Base-by-base conservation (phyloP, 176 grass and related monocot genomes). In the Bothriochloa decipiens region DNA sequence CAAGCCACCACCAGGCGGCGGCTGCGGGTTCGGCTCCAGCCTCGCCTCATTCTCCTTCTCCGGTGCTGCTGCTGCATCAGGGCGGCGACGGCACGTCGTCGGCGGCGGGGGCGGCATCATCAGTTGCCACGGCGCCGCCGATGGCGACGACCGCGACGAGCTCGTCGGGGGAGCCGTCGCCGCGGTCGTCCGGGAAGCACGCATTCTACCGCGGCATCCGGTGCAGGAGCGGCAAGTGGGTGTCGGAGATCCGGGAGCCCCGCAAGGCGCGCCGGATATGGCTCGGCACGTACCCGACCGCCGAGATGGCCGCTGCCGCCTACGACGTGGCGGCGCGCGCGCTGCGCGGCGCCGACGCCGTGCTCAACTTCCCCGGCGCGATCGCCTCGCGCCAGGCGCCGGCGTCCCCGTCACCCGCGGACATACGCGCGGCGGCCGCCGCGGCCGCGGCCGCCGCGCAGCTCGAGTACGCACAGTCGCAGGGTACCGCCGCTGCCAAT, bases 181-280 rank as follows among this genome's bases (percentile, higher is more conserved):
- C 84, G 70, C 84, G 85, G 50, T 80, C 90, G 49, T 78, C 83
- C 3, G 87, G 92, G 65, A 92, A 82, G 81, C 88, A 94, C 81
- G 85, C 76, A 14, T 89, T 67, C 63, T 97, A 97, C 89, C 95
- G 95, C 47, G 95, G 95, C 72, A 88, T 97, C 81, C 91, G 95
- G 23, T 86, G 87, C 84, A 53, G 95, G 78, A 95, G 91, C 89
- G 92, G 95, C 66, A 97, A 97, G 88, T 97, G 95, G 95, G 95
- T 97, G 65, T 97, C 95, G 26, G 95, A 97, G 89, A 95, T 97
- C 77, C 91, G 95, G 50, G 95, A 97, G 89, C 95, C 95, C 12
- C 90, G 95, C 25, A 97, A 97, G 87, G 72, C 95, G 45, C 88
- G 79, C 25, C 86, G 95, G 55, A 97, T 97, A 86, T 97, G 95